These are phyloP conservation scores for Phytophthora citricola DNA, from an alignment of 352 stramenopile genomes.

Conservation along the genomic window DNA sequence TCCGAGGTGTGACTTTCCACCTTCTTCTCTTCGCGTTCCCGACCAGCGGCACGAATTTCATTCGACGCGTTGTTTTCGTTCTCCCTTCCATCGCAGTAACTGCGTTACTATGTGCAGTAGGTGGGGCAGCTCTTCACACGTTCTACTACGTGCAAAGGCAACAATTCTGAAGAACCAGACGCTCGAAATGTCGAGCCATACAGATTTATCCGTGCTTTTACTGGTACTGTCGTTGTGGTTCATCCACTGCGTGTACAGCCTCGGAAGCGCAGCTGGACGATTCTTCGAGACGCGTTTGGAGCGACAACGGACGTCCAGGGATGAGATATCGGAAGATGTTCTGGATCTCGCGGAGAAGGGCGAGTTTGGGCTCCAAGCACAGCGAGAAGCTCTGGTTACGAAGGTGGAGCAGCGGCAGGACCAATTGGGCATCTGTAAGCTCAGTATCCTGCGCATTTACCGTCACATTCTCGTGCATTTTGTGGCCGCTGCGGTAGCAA, in stretches of 20 bases:
- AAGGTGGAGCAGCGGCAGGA: constrained; percentile 67
- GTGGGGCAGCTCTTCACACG: constrained; percentile 46
- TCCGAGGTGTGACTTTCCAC: constrained; percentile 57
- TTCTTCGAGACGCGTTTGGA: constrained; percentile 51
- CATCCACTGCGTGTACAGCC: constrained; percentile 42
- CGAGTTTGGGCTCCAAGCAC: constrained; percentile 75
- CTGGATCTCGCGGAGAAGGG: constrained; percentile 66
- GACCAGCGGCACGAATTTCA: constrained; percentile 48
- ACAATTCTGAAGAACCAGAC: constrained; percentile 40
- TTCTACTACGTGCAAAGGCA: constrained; percentile 65
- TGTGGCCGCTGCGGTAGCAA: constrained; percentile 46
- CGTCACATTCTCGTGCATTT: constrained; percentile 50
- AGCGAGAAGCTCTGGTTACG: constrained; percentile 57
- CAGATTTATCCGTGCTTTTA: constrained; percentile 48
- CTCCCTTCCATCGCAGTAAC: constrained; percentile 50
- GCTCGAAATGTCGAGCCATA: constrained; percentile 39
- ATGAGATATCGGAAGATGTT: constrained; percentile 54
- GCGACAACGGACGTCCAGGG: constrained; percentile 41
- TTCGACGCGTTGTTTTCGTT: constrained; percentile 47
- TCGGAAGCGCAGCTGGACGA: constrained; percentile 39
- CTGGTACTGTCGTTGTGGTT: constrained; percentile 57
- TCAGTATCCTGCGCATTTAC: constrained; percentile 65
- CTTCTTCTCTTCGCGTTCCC: constrained; percentile 66
- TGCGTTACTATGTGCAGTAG: constrained; percentile 48
- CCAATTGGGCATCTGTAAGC: constrained; percentile 60